Base-by-base conservation (phyloP, 768 basidiomycete genomes). In the Termitomyces heimii region DNA sequence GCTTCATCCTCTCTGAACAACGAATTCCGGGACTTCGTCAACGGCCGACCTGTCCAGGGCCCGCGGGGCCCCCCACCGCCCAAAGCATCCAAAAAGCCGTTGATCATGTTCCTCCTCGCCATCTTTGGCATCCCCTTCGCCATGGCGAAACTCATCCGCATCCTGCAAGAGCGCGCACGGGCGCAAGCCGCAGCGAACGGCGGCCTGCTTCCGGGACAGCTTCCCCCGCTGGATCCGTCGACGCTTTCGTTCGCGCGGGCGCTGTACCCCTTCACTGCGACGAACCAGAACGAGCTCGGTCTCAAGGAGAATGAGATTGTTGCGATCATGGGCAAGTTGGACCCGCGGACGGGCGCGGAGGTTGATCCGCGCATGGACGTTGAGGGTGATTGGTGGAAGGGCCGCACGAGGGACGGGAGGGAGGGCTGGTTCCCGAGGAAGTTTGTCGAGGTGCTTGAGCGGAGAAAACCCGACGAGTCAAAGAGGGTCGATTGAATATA, bases 361-460 rank as follows among this genome's bases (percentile, higher is more conserved):
- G 85, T 88, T 5, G 84, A 89, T 61, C 83, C 86, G 2, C 73
- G 87, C 24, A 61, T 80, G 48, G 80, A 82, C 60, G 73, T 86
- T 20, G 77, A 84, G 54, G 82, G 78, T 5, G 94, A 94, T 56
- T 98, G 95, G 95, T 98, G 94, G 94, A 87, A 85, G 69, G 95
- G 95, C 1, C 80, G 95, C 46, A 94, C 91, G 59, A 78, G 95
- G 56, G 94, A 97, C 62, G 95, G 95, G 0, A 78, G 88, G 62
- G 86, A 91, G 63, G 95, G 95, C 0, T 98, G 94, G 93, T 97
- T 98, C 80, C 95, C 95, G 2, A 81, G 77, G 57, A 93, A 89
- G 62, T 95, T 89, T 82, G 92, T 95, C 4, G 82, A 92, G 69
- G 76, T 89, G 4, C 70, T 90, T 55, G 83, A 79, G 65, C 75